Base-by-base conservation (phyloP, 148 eudicot genomes). In the Dianthus caryophyllus region DNA sequence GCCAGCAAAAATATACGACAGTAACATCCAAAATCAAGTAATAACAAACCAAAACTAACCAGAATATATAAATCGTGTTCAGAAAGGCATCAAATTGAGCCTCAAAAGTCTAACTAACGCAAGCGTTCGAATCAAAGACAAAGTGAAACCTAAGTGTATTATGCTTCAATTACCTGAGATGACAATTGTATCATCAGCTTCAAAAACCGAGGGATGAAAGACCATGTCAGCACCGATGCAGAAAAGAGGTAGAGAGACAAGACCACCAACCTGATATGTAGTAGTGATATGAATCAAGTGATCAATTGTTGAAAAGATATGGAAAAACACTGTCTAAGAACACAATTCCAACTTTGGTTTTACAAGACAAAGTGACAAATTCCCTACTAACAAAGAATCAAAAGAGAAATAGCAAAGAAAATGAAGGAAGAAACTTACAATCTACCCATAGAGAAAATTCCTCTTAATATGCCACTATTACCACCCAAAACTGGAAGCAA, bases 401-500 rank as follows among this genome's bases (percentile, higher is more conserved):
- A 64, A 29, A 50, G 25, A 31, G 22, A 51, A n/a, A n/a, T 43
- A 46, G 3, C 26, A 25, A 26, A 6, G 31, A 8, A 66, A 8
- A 36, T 58, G 52, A 18, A 60, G 44, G 22, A 76, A 65, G 39
- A 69, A 65, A 81, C 90, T 82, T 81, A 95, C 99, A 87, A 68
- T 85, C 81, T 88, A 60, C 96, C 97, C 96, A 95, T 91, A 57
- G 96, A 95, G 63, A 81, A 43, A 49, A 95, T 73, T 75, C 99
- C 99, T 68, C 78, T 85, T 50, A 91, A 73, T 77, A 90, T 64
- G 58, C 97, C 99, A 68, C 90, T 79, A 60, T 81, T 88, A 65
- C 99, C 99, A 64, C 99, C 99, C 79, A 95, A 74, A 74, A 95
- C 89, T 47, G 99, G 99, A 60, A 95, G 93, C 84, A 95, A 75